Base-by-base conservation (phyloP, 768 basidiomycete species). In the Pleurotus sapidus region DNA sequence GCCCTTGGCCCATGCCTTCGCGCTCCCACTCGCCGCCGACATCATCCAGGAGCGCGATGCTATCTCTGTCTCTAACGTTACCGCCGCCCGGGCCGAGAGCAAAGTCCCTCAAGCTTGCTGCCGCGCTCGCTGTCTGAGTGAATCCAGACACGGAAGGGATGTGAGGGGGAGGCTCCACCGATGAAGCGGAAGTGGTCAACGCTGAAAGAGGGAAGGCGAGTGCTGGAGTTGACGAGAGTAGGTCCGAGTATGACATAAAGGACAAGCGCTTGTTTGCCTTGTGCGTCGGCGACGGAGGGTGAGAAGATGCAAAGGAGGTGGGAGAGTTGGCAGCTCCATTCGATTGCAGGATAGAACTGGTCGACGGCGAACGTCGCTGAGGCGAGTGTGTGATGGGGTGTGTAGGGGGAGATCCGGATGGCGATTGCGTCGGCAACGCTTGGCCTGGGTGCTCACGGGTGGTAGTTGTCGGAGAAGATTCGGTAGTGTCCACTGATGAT, bases 231-330 rank as follows among this genome's bases (percentile, higher is more conserved):
- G 87, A 89, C 0, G 88, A 75, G 42, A 95, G 83, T 2, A 95
- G 80, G 69, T 95, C 93, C 24, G 87, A 82, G 70, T 95, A 95
- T 3, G 92, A 90, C 72, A 95, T 82, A 77, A 95, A 96, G 0
- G 92, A 94, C 9, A 93, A 82, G 2, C 91, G 87, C 63, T 93
- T 92, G 25, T 76, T 74, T 2, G 77, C 69, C 1, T 60, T 60
- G 53, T 79, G 74, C 1, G 77, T 75, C 4, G 84, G 80, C 9
- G 82, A 82, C 17, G 82, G 76, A 7, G 77, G 74, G 55, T 64
- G 63, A 37, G 49, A 55, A 59, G 42, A 62, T 67, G 57, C 47
- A 55, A 65, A 58, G 57, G 67, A 60, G 38, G 68, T 59, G 24
- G 67, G 57, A 34, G 68, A 51, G 54, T 53, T 5, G 57, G 46